Percentiles rank a stretch among this genome's conserved stretches.
Conservation (phyloP, 2,329 filamentous ascomycete genomes). For the Microascus cirrosus region DNA sequence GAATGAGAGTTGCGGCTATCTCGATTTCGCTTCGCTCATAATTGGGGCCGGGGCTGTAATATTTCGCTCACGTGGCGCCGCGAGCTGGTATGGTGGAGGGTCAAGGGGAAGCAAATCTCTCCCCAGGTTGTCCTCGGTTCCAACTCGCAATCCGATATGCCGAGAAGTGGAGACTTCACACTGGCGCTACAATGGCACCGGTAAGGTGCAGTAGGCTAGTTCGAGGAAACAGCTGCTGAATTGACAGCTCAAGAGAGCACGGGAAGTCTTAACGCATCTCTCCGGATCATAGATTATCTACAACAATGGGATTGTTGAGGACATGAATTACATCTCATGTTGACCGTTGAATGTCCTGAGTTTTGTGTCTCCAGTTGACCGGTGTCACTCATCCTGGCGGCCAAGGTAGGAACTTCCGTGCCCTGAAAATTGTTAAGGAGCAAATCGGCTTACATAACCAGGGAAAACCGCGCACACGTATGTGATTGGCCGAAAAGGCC, state of each 20-base stretch:
- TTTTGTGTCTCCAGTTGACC: no score
- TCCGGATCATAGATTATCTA: neutral
- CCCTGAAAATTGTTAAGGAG: conserved; percentile 1
- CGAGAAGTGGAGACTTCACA: neutral
- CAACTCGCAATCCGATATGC: neutral
- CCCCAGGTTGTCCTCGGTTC: neutral
- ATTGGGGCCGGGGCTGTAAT: neutral
- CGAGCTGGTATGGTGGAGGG: neutral
- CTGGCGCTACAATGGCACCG: neutral
- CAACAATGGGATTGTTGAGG: neutral
- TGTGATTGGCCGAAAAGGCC: conserved; percentile 20
- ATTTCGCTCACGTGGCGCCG: neutral
- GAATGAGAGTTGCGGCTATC: no score
- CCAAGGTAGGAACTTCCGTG: neutral
- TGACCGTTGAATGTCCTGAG: neutral
- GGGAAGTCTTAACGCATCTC: neutral
- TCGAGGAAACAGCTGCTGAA: neutral
- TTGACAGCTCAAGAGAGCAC: neutral
- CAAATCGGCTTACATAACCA: conserved; percentile 3
- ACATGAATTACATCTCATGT: neutral
- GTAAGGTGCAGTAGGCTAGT: neutral
- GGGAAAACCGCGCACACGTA: conserved; percentile 23
- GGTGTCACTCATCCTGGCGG: neutral
- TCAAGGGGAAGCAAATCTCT: neutral
- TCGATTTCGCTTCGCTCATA: no score